Percentiles rank a stretch among this genome's conserved stretches.
Conservation (phyloP, 192 early-diverging fungal genomes). For the Coemansia sp. region DNA sequence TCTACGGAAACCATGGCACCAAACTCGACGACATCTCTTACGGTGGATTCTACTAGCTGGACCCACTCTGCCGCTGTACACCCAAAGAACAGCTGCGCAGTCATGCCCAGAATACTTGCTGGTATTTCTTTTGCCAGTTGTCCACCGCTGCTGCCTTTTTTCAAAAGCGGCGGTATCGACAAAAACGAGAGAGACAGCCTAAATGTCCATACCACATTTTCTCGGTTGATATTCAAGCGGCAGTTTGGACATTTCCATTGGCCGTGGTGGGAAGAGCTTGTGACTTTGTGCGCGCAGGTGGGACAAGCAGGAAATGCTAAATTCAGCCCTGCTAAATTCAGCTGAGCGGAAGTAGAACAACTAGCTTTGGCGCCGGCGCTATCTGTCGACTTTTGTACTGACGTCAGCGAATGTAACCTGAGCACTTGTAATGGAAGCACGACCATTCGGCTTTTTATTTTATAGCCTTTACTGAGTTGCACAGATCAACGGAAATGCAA, state of each 20-base stretch:
- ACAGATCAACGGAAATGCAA: not conserved
- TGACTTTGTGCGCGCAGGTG: constrained; percentile 10
- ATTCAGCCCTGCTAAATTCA: not conserved
- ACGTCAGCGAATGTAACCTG: not conserved
- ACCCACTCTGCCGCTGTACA: constrained; percentile 6
- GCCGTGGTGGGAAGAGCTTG: not conserved
- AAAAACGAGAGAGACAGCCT: not conserved
- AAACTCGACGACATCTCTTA: too few relatives aligned
- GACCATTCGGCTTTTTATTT: not conserved
- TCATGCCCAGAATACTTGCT: not conserved
- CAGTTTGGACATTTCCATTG: constrained; percentile 1
- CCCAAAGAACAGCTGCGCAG: constrained; percentile 3
- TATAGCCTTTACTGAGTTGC: not conserved
- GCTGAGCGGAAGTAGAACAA: too few relatives aligned
- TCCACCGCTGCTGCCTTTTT: not conserved
- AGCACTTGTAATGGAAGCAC: not conserved
- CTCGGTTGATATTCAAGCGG: not conserved
- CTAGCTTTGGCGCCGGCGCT: too few relatives aligned
- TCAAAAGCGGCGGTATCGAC: not conserved
- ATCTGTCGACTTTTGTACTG: not conserved
- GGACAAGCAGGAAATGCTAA: constrained; percentile 10
- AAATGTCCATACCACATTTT: constrained; percentile 6
- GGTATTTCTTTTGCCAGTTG: not conserved
- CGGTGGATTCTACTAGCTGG: not conserved
- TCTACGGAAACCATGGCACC: not conserved